These are phyloP conservation scores for Conoideocrella luteorostrata DNA, from an alignment of 2,329 filamentous ascomycete species.

Conservation along the genomic window DNA sequence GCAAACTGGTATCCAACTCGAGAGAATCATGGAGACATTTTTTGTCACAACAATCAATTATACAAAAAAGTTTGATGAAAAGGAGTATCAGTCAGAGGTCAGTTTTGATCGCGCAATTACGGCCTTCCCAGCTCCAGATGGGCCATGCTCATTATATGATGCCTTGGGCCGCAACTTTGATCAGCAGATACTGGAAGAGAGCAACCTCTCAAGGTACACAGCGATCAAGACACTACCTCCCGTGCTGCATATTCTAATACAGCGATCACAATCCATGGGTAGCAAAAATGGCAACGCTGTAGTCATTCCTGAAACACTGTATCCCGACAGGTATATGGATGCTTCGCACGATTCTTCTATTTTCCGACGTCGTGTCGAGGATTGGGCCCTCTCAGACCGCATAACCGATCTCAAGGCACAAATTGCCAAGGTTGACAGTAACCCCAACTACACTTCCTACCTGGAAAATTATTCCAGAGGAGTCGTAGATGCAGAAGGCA, in stretches of 20 bases:
- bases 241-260: conserved; percentile 82
- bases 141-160: conserved; percentile 63
- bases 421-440: conserved; percentile 19
- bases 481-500: conserved; percentile 12
- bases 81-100: conserved; percentile 35
- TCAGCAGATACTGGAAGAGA: conserved; percentile 64
- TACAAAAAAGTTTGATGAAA: conserved; percentile 45
- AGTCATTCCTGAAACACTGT: conserved; percentile 72
- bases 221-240: conserved; percentile 74
- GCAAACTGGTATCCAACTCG: conserved; percentile 67
- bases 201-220: conserved; percentile 56
- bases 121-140: conserved; percentile 47
- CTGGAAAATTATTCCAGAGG: conserved; percentile 21
- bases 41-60: conserved; percentile 57
- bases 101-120: conserved; percentile 58
- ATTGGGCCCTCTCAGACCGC: conserved; percentile 68
- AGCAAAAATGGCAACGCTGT: conserved; percentile 74
- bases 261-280: conserved; percentile 68
- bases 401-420: conserved; percentile 48
- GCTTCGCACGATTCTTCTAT: conserved; percentile 53
- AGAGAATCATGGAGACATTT: conserved; percentile 68
- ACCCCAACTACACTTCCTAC: conserved; percentile 20
- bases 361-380: conserved; percentile 57
- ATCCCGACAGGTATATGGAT: conserved; percentile 83
- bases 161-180: conserved; percentile 84